Percentiles rank a stretch among this genome's conserved stretches.
phyloP scores from a whole-genome alignment of 2,329 filamentous ascomycete genomes.

The Ceratocystis diversiconidia region DNA sequence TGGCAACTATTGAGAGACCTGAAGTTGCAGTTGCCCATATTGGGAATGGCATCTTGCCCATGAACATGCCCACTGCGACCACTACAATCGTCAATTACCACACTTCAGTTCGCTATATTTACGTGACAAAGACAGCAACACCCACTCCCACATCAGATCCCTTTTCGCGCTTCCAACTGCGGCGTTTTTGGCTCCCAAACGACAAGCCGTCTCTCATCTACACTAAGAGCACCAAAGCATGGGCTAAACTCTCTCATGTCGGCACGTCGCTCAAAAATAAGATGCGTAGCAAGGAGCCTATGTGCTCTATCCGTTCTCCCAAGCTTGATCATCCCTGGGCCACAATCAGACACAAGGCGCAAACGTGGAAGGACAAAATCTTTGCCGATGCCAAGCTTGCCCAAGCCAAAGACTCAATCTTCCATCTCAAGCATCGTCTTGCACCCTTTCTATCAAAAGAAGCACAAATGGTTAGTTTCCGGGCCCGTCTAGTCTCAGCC shows the following conservation, averaged over 20 bases:
- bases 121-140: constrained; percentile 13
- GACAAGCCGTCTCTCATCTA: not conserved
- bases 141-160: not conserved
- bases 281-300: not conserved
- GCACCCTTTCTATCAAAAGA: not conserved
- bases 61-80: constrained; percentile 7
- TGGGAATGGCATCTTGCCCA: not conserved
- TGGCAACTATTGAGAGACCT: not conserved
- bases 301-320: not conserved
- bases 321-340: not conserved
- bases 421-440: not conserved
- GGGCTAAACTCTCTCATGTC: not conserved
- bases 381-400: not conserved
- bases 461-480: not conserved
- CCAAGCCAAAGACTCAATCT: not conserved
- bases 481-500: not conserved
- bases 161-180: not conserved
- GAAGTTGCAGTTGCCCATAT: not conserved
- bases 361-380: not conserved
- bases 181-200: constrained; percentile 16
- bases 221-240: not conserved
- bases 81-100: constrained; percentile 16
- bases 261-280: not conserved
- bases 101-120: constrained; percentile 13
- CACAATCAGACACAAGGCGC: not conserved